These are phyloP conservation scores for Microdochium paspali DNA, from an alignment of 2,329 filamentous ascomycete genomes.

Conservation along the genomic window DNA sequence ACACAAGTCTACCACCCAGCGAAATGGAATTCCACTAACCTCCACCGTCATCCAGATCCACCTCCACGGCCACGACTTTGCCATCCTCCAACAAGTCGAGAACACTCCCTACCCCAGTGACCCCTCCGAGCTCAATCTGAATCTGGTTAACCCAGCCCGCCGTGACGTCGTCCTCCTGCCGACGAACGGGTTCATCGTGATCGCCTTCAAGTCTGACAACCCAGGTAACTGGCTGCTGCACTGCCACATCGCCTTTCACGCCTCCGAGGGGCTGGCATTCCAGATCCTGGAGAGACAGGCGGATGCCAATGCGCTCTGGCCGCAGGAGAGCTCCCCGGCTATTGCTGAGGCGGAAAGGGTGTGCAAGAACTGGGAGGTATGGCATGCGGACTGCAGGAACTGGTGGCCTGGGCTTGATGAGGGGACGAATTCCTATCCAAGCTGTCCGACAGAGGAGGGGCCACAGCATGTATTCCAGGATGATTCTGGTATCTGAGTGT, in stretches of 20 bases:
- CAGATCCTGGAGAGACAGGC: constrained; percentile 22
- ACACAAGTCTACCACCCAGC: not conserved
- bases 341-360: constrained; percentile 1
- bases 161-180: constrained; percentile 41
- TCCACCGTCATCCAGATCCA: constrained; percentile 10
- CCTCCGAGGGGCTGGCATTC: constrained; percentile 30
- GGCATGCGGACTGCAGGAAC: constrained; percentile 4
- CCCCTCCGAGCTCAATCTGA: constrained; percentile 6
- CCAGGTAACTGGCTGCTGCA: constrained; percentile 40
- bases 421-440: not conserved
- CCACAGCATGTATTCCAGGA: constrained; percentile 1
- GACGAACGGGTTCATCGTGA: constrained; percentile 31
- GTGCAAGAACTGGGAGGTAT: constrained; percentile 4
- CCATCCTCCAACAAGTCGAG: constrained; percentile 15
- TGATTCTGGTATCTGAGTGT: constrained; percentile 25
- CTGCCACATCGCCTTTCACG: constrained; percentile 41
- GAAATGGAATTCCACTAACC: not conserved
- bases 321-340: not conserved
- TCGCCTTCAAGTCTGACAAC: constrained; percentile 40
- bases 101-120: constrained; percentile 1
- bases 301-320: constrained; percentile 4
- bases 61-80: constrained; percentile 24
- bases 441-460: not conserved
- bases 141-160: constrained; percentile 35
- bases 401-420: constrained; percentile 3